Conservation (phyloP, 192 early-diverging fungal species). For the Haplosporangium gracile region DNA sequence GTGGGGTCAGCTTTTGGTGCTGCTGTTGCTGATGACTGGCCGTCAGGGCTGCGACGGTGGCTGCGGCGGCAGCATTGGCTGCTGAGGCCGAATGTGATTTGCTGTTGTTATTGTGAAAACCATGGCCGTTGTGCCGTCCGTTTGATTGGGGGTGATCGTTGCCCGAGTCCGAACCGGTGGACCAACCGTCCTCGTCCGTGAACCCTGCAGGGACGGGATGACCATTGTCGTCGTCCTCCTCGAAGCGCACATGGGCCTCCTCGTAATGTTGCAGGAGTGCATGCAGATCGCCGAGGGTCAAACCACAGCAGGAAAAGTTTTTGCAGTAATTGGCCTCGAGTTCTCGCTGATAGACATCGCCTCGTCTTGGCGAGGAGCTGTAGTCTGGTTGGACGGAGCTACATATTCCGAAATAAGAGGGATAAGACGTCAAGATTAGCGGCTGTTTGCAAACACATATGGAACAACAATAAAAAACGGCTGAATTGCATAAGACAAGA, state of each 20-base stretch:
- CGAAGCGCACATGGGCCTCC: constrained; percentile 92
- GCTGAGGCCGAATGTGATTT: constrained; percentile 11
- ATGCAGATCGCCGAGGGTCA: constrained; percentile 90
- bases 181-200: constrained; percentile 55
- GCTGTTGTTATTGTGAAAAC: neutral
- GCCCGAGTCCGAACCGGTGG: constrained; percentile 24
- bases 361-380: constrained; percentile 47
- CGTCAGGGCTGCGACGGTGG: constrained; percentile 45
- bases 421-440: neutral
- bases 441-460: neutral
- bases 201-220: constrained; percentile 48
- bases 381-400: constrained; percentile 35
- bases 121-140: constrained; percentile 4
- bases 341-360: constrained; percentile 66
- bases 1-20: constrained; percentile 40
- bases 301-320: constrained; percentile 96
- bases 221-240: constrained; percentile 74
- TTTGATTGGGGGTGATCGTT: neutral
- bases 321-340: constrained; percentile 94
- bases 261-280: constrained; percentile 98
- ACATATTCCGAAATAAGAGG: neutral
- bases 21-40: constrained; percentile 39
- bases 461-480: constrained; percentile 2
- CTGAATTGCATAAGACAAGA: constrained; percentile 7
- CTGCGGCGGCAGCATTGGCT: constrained; percentile 42